A percentile compares a stretch with the other conserved stretches of the same genome.
Conservation (phyloP, 1,139 yeast genomes). For the Zygosaccharomyces sapae region DNA sequence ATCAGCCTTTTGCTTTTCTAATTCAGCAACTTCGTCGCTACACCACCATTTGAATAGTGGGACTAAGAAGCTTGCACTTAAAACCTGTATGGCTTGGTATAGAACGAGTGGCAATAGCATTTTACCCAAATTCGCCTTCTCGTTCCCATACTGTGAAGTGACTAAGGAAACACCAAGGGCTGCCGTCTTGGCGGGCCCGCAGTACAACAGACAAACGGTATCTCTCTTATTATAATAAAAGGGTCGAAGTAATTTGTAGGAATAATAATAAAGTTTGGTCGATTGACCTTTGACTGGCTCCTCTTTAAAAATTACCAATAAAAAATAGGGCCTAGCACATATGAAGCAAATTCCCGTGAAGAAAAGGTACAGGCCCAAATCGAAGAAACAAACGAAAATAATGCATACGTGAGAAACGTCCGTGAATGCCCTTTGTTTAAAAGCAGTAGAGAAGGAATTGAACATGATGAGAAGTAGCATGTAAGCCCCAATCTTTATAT, state of each 20-base stretch:
- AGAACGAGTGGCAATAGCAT: conserved; percentile 75
- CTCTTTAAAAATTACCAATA: conserved; percentile 43
- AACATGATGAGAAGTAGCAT: conserved; percentile 78
- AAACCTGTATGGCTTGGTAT: conserved; percentile 82
- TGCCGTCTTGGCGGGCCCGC: conserved; percentile 92
- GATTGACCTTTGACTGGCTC: conserved; percentile 46
- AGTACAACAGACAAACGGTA: conserved; percentile 73
- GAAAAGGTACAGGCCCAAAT: conserved; percentile 69
- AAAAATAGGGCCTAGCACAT: conserved; percentile 58
- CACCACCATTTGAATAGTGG: conserved; percentile 67
- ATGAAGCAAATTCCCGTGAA: conserved; percentile 61
- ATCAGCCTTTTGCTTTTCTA: conserved; percentile 11
- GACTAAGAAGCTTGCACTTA: conserved; percentile 67
- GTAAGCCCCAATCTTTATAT: conserved; percentile 70
- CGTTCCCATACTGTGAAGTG: conserved; percentile 71
- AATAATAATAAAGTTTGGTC: conserved; percentile 41
- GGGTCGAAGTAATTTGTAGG: conserved; percentile 49
- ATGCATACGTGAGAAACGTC: conserved; percentile 65
- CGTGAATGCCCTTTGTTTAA: conserved; percentile 72
- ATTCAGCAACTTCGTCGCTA: conserved; percentile 21
- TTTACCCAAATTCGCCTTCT: conserved; percentile 59
- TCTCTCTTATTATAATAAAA: conserved; percentile 68
- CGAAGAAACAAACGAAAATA: conserved; percentile 74
- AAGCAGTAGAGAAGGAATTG: conserved; percentile 84
- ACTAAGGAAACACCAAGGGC: conserved; percentile 83